Evolutionary conservation across 2,329 filamentous ascomycete genomes (phyloP), one percentile per base, ranked within the genome.

Genomic region (Nigrospora oryzae): DNA sequence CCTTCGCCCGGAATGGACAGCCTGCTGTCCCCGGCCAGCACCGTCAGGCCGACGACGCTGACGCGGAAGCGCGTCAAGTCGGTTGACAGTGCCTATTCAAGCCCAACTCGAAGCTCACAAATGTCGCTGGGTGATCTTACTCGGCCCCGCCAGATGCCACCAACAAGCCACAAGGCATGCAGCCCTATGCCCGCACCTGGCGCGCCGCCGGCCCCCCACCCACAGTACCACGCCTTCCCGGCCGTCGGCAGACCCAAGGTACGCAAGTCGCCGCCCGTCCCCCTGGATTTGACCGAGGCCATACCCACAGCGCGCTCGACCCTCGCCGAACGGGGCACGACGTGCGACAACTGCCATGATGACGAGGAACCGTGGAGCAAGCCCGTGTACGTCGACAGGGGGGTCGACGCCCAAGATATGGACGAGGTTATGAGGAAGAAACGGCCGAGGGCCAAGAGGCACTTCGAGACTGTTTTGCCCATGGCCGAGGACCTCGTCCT

Each of bases 401-500:
- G 67, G 13, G 65, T 63, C 0, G 65, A 71, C 53, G 59, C 61
- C 2, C 56, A 55, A 7, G 52, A 62, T 2, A 28, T 42, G 11
- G 23, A 14, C 37, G 42, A 17, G 53, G 40, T 31, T 44, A 50
- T 32, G 33, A 10, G 48, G 51, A 4, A 36, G 45, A 28, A 42
- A 48, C 8, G 44, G 57, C 23, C 49, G 1, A 49, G 52, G 13
- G 36, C 47, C 8, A 44, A 58, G 10, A 46, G 54, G 14, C 44
- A 56, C 0, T 68, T 69, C 35, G 61, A 67, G 32, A 63, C 73
- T 1, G 66, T 79, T 1, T 63, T 83, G 17, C 70, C 74, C 0
- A 59, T 78, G 36, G 53, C 66, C 0, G 80, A 83, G 53, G 74
- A 83, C 48, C 55, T 81, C 1, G 66, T 81, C 3, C 64, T 84